Percentiles rank a stretch among this genome's conserved stretches.
Evolutionary conservation across 495 filamentous ascomycete genomes (phyloP).

Genomic region (Pyrenula massariospora): DNA sequence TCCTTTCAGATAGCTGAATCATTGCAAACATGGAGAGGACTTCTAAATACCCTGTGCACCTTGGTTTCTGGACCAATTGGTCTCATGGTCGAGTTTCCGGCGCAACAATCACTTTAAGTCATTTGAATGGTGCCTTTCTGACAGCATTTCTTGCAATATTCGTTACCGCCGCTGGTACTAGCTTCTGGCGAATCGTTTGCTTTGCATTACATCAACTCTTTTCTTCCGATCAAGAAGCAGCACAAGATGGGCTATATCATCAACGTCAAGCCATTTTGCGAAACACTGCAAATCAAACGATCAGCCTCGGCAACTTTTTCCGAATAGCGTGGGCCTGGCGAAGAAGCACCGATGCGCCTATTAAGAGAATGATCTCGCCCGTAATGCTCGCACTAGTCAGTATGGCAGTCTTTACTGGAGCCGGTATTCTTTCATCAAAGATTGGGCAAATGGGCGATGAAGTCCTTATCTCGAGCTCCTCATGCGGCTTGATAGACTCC

Average conservation of each 20-base stretch:
- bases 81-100: constrained; percentile 6
- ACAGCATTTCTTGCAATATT: constrained; percentile 11
- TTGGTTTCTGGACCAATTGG: constrained; percentile 11
- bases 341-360: neutral
- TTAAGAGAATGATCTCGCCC: neutral
- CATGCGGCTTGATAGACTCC: neutral
- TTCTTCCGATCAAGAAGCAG: constrained; percentile 1
- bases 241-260: neutral
- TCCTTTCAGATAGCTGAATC: neutral
- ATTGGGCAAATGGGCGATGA: constrained; percentile 1
- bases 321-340: neutral
- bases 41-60: constrained; percentile 1
- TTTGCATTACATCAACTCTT: neutral
- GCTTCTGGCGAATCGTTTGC: constrained; percentile 10
- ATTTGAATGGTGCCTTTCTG: constrained; percentile 2
- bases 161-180: constrained; percentile 4
- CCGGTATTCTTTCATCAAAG: constrained; percentile 6
- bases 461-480: neutral
- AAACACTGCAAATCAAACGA: constrained; percentile 3
- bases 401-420: neutral
- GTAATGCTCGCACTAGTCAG: neutral
- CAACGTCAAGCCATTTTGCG: constrained; percentile 8
- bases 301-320: neutral
- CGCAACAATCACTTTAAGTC: constrained; percentile 8
- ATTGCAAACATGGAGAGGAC: neutral